Percentiles rank a stretch among this genome's conserved stretches.
Evolutionary conservation across 2,329 filamentous ascomycete species (phyloP).

Genomic region (Zalaria sp.): DNA sequence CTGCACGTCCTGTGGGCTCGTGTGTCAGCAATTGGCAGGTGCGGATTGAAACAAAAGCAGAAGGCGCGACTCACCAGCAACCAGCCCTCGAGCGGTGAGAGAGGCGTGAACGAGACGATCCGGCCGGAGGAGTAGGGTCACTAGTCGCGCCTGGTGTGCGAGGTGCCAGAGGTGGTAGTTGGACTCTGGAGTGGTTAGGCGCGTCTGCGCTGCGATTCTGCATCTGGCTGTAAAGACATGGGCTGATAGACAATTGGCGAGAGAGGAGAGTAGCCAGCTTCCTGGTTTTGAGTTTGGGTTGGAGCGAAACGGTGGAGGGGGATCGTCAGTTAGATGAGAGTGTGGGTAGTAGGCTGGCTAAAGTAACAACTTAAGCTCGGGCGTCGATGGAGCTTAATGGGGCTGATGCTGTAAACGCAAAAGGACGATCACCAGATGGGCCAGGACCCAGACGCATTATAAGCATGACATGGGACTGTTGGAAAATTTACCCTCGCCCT

Average conservation of each 20-base stretch:
- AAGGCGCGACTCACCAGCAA: constrained; percentile 29
- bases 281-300: no score
- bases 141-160: constrained; percentile 6
- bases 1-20: not conserved
- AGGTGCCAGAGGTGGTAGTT: constrained; percentile 18
- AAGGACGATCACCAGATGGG: no score
- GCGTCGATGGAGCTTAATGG: no score
- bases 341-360: no score
- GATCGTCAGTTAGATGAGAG: no score
- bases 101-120: constrained; percentile 24
- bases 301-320: no score
- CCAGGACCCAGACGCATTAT: no score
- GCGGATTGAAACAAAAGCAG: not conserved
- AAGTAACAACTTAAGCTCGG: no score
- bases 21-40: not conserved
- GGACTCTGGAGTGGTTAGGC: constrained; percentile 12
- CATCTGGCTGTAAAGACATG: constrained; percentile 7
- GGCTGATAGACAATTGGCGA: not conserved
- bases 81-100: constrained; percentile 40
- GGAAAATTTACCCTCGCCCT: no score
- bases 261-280: not conserved
- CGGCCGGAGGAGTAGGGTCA: constrained; percentile 3
- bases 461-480: no score
- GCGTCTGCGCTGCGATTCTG: constrained; percentile 7
- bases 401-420: no score